These are phyloP conservation scores for Silene conica DNA, from an alignment of 148 eudicot genomes.

Conservation along the genomic window DNA sequence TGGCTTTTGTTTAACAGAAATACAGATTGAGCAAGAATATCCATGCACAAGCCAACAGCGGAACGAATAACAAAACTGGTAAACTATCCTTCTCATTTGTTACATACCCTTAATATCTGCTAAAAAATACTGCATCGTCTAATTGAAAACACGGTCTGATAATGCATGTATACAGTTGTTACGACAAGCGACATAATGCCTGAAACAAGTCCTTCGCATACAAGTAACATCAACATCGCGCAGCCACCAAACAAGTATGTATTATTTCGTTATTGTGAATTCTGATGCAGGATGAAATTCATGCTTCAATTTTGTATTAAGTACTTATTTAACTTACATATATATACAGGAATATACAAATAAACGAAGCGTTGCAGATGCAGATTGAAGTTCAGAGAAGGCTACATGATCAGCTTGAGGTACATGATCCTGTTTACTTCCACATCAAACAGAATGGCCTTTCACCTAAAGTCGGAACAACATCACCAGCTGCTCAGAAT, in stretches of 20 bases:
- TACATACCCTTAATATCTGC: neutral
- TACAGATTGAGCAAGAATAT: conserved; percentile 88
- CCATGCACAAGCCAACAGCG: conserved; percentile 57
- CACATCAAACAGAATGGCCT: conserved; percentile 34
- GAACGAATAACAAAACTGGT: conserved; percentile 58
- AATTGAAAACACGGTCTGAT: conserved; percentile 8
- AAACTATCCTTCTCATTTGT: conserved; percentile 18
- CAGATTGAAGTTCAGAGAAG: conserved; percentile 92
- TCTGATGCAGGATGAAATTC: neutral
- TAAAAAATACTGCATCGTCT: neutral
- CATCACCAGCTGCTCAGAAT: conserved; percentile 35
- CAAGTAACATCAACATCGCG: conserved; percentile 39
- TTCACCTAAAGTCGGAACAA: conserved; percentile 36
- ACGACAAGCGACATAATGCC: conserved; percentile 40
- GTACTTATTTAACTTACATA: neutral
- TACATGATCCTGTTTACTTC: conserved; percentile 45
- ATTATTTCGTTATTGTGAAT: neutral
- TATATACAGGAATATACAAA: conserved; percentile 56
- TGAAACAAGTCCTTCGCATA: conserved; percentile 48
- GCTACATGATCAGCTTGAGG: conserved; percentile 95
- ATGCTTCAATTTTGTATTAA: conserved; percentile 9
- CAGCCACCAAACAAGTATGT: conserved; percentile 62
- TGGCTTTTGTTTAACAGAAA: conserved; percentile 47
- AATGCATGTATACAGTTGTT: conserved; percentile 28
- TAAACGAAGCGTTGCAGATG: conserved; percentile 83